These are phyloP conservation scores for Lactarius trivialis DNA, from an alignment of 768 basidiomycete genomes.

Conservation along the genomic window DNA sequence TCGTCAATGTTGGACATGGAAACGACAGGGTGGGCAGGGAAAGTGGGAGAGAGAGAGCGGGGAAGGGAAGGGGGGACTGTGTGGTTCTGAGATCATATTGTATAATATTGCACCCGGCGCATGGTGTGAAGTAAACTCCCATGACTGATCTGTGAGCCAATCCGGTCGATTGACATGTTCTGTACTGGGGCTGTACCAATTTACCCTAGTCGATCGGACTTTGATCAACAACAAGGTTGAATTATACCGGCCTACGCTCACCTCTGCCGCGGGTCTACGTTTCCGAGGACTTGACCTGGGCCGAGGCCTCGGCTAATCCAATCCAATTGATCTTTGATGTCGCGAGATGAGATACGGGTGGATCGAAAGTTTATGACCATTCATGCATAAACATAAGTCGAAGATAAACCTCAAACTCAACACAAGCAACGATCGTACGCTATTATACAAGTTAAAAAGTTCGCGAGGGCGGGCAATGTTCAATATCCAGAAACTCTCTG, in stretches of 20 bases:
- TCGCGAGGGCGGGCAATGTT: not conserved
- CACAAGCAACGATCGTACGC: too few species aligned
- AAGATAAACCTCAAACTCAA: not conserved
- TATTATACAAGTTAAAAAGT: not conserved
- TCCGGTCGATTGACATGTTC: not conserved
- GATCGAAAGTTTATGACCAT: too few species aligned
- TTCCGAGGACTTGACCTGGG: not conserved
- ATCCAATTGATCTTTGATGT: not conserved
- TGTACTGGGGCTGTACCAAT: not conserved
- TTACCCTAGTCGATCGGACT: not conserved
- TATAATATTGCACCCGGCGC: not conserved
- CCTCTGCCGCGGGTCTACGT: not conserved
- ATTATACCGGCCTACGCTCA: too few species aligned
- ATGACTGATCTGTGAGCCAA: not conserved
- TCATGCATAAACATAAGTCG: not conserved
- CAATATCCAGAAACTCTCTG: not conserved
- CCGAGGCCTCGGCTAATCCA: not conserved
- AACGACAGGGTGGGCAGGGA: not conserved
- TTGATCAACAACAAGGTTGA: too few species aligned
- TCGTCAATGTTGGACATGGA: constrained; percentile 7
- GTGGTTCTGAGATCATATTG: not conserved
- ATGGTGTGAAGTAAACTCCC: not conserved
- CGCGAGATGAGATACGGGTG: too few species aligned
- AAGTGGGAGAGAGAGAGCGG: too few species aligned
- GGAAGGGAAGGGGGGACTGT: not conserved